phyloP scores from a whole-genome alignment of 257 asterid species.

The Oldenlandia corymbosa region DNA sequence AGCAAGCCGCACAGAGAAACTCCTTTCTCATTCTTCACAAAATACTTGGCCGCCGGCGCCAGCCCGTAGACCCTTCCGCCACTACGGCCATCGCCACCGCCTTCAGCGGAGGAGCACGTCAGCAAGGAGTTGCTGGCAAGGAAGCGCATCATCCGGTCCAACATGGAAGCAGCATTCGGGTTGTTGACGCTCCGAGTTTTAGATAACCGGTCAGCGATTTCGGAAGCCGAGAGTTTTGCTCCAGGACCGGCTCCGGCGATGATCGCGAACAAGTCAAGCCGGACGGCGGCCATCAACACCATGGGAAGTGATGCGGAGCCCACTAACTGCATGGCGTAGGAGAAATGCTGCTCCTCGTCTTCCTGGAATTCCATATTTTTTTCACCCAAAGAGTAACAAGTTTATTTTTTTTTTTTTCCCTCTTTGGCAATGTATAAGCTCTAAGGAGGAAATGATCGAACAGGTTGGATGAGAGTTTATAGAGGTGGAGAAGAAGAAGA shows the following conservation, averaged over 20 bases:
- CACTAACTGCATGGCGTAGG: conserved; percentile 19
- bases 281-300: conserved; percentile 22
- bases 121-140: conserved; percentile 26
- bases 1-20: background rate
- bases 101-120: too few relatives aligned
- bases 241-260: conserved; percentile 17
- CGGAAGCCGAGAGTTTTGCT: conserved; percentile 18
- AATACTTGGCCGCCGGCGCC: conserved; percentile 25
- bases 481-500: too few relatives aligned
- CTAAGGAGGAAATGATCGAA: too few relatives aligned
- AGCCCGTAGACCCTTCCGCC: conserved; percentile 17
- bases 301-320: conserved; percentile 7
- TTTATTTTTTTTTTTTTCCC: too few relatives aligned
- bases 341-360: conserved; percentile 9
- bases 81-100: background rate
- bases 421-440: too few relatives aligned
- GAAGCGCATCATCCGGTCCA: conserved; percentile 31
- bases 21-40: background rate
- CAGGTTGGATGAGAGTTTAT: too few relatives aligned
- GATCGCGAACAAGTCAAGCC: conserved; percentile 27
- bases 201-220: conserved; percentile 20
- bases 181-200: background rate
- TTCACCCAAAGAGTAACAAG: too few relatives aligned
- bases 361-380: too few relatives aligned
- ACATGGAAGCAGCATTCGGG: conserved; percentile 14